phyloP scores from a whole-genome alignment of 2,329 filamentous ascomycete genomes.

The Bipolaris victoriae region DNA sequence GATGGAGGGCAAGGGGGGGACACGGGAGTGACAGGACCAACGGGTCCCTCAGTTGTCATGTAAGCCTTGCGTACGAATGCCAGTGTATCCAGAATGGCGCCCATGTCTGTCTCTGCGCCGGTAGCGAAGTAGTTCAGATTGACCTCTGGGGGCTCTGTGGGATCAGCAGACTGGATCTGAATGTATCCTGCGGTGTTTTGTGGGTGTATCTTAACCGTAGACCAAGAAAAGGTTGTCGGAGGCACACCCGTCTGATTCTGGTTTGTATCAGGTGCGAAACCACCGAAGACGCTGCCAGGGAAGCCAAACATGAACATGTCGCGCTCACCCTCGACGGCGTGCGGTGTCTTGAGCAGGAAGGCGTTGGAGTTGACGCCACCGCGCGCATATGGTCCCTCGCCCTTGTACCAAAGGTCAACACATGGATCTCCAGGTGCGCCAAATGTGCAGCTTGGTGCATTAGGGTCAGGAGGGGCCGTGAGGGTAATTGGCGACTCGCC shows the following conservation, averaged over 20 bases:
- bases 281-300: slow-evolving; percentile 56
- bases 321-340: slow-evolving; percentile 53
- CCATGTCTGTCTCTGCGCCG: slow-evolving; percentile 60
- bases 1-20: slow-evolving; percentile 49
- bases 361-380: slow-evolving; percentile 59
- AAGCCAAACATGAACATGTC: slow-evolving; percentile 60
- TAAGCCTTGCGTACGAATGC: slow-evolving; percentile 64
- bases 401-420: slow-evolving; percentile 25
- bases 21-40: slow-evolving; percentile 38
- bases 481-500: slow-evolving; percentile 45
- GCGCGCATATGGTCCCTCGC: slow-evolving; percentile 42
- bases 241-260: slow-evolving; percentile 41
- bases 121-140: slow-evolving; percentile 38
- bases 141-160: slow-evolving; percentile 66
- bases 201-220: slow-evolving; percentile 65
- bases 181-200: slow-evolving; percentile 66
- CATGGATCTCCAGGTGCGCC: slow-evolving; percentile 27
- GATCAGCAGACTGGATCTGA: slow-evolving; percentile 63
- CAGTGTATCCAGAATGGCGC: slow-evolving; percentile 60
- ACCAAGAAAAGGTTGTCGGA: slow-evolving; percentile 47
- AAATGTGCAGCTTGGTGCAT: slow-evolving; percentile 25
- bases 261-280: slow-evolving; percentile 59
- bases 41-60: slow-evolving; percentile 59
- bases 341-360: slow-evolving; percentile 50
- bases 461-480: slow-evolving; percentile 4